Percentiles rank a stretch among this genome's conserved stretches.
Evolutionary conservation across 148 eudicot genomes (phyloP).

Genomic region (Beta vulgaris): DNA sequence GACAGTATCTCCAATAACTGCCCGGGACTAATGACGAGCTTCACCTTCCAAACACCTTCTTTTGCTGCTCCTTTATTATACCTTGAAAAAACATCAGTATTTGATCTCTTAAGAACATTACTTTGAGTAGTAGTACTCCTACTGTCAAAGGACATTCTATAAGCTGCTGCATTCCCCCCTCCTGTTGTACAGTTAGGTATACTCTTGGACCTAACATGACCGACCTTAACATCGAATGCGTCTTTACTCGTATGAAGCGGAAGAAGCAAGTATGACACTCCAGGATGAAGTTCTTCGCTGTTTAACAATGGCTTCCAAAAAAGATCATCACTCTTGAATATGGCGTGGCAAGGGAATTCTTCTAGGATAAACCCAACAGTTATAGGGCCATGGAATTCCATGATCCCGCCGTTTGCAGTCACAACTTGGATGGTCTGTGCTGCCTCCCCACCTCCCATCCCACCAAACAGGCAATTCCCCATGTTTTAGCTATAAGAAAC

Average conservation of each 20-base stretch:
- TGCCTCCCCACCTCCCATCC: conserved; percentile 33
- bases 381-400: conserved; percentile 66
- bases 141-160: conserved; percentile 74
- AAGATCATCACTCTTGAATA: conserved; percentile 58
- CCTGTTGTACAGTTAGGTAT: conserved; percentile 30
- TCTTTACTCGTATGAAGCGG: conserved; percentile 36
- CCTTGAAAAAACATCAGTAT: conserved; percentile 32
- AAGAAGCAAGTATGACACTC: conserved; percentile 70
- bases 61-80: conserved; percentile 26
- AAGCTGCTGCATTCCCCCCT: conserved; percentile 24
- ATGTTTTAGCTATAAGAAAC: conserved; percentile 9
- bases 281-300: conserved; percentile 53
- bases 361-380: conserved; percentile 61
- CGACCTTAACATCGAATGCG: conserved; percentile 29
- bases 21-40: conserved; percentile 65
- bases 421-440: conserved; percentile 50
- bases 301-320: conserved; percentile 69
- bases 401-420: conserved; percentile 69
- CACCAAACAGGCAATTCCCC: conserved; percentile 84
- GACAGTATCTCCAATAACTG: conserved; percentile 73
- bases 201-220: conserved; percentile 75
- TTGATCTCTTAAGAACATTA: conserved; percentile 42
- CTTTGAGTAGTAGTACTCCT: conserved; percentile 26
- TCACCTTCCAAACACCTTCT: conserved; percentile 83
- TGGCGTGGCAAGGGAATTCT: conserved; percentile 71